Evolutionary conservation across 768 basidiomycete genomes (phyloP).

Genomic region (Auriscalpium microsporum): DNA sequence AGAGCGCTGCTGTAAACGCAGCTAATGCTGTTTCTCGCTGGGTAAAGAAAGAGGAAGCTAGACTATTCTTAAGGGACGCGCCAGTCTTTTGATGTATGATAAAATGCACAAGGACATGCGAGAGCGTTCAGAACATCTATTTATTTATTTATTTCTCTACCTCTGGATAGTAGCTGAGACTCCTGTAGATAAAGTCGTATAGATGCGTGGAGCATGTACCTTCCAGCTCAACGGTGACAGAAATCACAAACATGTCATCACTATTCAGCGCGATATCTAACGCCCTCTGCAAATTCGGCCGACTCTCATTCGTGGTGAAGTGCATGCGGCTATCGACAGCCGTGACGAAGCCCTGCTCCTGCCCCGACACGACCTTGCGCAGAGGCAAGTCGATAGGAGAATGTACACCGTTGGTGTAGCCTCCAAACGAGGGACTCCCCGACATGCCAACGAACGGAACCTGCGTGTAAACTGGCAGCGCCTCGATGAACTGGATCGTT

Average conservation of each 20-base stretch:
- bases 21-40: constrained; percentile 86
- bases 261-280: constrained; percentile 6
- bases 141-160: neutral
- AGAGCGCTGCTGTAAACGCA: constrained; percentile 78
- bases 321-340: constrained; percentile 11
- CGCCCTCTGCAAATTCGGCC: constrained; percentile 13
- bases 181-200: constrained; percentile 14
- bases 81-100: constrained; percentile 59
- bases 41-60: constrained; percentile 82
- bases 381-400: constrained; percentile 3
- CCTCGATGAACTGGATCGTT: constrained; percentile 10
- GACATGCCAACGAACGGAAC: constrained; percentile 12
- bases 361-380: constrained; percentile 5
- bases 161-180: constrained; percentile 6
- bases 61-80: constrained; percentile 79
- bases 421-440: constrained; percentile 12
- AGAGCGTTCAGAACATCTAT: no score
- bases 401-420: neutral
- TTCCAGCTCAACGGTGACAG: constrained; percentile 9
- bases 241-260: constrained; percentile 12
- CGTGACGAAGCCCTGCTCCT: constrained; percentile 2
- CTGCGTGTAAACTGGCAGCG: neutral
- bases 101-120: no score
- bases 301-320: constrained; percentile 7
- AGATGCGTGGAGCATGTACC: constrained; percentile 11